phyloP scores from a whole-genome alignment of 2,329 filamentous ascomycete species.

The Aspergillus uvarum region DNA sequence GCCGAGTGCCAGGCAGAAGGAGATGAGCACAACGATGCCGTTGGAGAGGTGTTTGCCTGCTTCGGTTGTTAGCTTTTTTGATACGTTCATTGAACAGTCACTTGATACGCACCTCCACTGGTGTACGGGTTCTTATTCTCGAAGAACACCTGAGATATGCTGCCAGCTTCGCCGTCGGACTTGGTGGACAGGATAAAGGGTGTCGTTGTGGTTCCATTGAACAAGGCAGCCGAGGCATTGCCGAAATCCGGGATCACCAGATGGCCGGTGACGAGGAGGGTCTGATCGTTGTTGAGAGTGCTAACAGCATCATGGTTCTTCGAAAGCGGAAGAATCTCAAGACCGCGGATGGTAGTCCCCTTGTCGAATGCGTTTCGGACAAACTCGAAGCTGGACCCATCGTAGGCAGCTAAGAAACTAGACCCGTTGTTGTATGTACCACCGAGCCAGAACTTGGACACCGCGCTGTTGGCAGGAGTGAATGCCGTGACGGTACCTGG shows the following conservation, averaged over 20 bases:
- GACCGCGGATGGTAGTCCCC: slow-evolving; percentile 69
- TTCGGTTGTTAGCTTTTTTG: slow-evolving; percentile 1
- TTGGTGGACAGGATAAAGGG: slow-evolving; percentile 80
- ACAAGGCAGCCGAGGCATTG: slow-evolving; percentile 80
- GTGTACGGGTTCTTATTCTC: slow-evolving; percentile 76
- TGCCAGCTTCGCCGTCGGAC: slow-evolving; percentile 64
- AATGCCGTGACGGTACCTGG: slow-evolving; percentile 79
- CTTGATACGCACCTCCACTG: slow-evolving; percentile 55
- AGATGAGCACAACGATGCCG: slow-evolving; percentile 48
- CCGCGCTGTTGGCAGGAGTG: slow-evolving; percentile 69
- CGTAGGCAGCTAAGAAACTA: slow-evolving; percentile 78
- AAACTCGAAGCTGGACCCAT: slow-evolving; percentile 68
- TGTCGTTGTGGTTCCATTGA: slow-evolving; percentile 74
- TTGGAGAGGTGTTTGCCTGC: slow-evolving; percentile 41
- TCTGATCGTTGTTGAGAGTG: slow-evolving; percentile 65
- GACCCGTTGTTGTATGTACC: slow-evolving; percentile 69
- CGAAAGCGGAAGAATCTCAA: slow-evolving; percentile 77
- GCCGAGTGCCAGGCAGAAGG: slow-evolving; percentile 49
- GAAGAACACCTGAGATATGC: slow-evolving; percentile 78
- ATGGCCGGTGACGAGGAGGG: slow-evolving; percentile 80
- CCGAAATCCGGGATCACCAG: slow-evolving; percentile 75
- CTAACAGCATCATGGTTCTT: slow-evolving; percentile 64
- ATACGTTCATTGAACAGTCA: background rate
- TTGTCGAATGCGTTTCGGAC: slow-evolving; percentile 63
- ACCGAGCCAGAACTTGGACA: slow-evolving; percentile 76